A percentile compares a stretch with the other conserved stretches of the same genome.
phyloP scores from a whole-genome alignment of 2,329 filamentous ascomycete species.

The Beauveria brongniartii region DNA sequence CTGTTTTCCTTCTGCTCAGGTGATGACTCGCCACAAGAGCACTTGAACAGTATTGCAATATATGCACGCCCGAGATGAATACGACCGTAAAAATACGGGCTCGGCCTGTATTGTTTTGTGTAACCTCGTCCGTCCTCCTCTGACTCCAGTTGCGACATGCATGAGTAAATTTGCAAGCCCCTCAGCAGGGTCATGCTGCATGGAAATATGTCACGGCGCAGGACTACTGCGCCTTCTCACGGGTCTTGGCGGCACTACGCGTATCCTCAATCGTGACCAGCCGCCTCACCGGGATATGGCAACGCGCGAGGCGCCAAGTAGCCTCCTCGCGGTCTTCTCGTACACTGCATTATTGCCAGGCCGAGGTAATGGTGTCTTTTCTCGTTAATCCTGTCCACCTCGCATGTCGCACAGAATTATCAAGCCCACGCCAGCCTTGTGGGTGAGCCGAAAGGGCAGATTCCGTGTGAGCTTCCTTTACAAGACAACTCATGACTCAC shows the following conservation, averaged over 20 bases:
- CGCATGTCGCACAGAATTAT: not conserved
- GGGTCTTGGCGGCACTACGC: not conserved
- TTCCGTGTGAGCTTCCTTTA: not conserved
- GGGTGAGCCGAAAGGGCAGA: not conserved
- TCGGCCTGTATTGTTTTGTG: not conserved
- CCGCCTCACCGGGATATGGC: not conserved
- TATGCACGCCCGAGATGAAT: constrained; percentile 1
- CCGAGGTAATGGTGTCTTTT: too few species aligned
- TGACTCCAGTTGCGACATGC: constrained; percentile 1
- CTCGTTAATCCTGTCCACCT: too few species aligned
- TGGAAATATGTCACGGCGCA: not conserved
- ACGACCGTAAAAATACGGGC: constrained; percentile 6
- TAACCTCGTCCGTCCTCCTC: not conserved
- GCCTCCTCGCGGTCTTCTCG: not conserved
- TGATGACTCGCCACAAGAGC: not conserved
- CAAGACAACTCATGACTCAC: constrained; percentile 4
- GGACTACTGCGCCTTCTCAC: not conserved
- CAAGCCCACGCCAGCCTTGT: not conserved
- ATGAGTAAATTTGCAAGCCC: not conserved
- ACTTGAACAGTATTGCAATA: constrained; percentile 1
- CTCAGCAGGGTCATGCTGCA: not conserved
- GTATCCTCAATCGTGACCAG: not conserved
- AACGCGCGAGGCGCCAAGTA: not conserved
- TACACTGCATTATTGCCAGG: not conserved
- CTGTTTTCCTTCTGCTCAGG: not conserved